Conservation (phyloP, 2,329 filamentous ascomycete species). For the Biscogniauxia sp. region DNA sequence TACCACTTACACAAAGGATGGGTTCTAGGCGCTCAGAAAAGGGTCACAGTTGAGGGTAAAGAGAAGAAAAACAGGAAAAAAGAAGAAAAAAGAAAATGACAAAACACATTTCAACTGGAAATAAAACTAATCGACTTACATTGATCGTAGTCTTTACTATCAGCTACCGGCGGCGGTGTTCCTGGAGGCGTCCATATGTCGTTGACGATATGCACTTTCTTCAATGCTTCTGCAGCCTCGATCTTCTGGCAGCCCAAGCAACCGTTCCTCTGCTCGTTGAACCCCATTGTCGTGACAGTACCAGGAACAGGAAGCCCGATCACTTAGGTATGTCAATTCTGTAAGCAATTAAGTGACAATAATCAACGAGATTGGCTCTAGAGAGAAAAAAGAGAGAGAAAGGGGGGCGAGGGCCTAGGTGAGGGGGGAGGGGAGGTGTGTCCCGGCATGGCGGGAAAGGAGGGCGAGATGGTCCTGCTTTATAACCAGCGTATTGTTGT, state of each 20-base stretch:
- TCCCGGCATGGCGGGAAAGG: not conserved
- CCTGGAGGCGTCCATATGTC: not conserved
- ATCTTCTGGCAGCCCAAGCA: conserved; percentile 8
- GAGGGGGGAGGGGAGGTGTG: not conserved
- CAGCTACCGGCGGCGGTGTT: not conserved
- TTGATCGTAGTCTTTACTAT: not conserved
- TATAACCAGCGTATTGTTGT: not conserved
- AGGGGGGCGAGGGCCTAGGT: not conserved
- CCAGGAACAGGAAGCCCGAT: not conserved
- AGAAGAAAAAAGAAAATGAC: too few species aligned
- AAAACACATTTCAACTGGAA: too few species aligned
- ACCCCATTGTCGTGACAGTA: not conserved
- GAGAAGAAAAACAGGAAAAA: too few species aligned
- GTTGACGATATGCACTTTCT: not conserved
- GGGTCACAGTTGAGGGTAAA: too few species aligned
- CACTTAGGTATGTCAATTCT: not conserved
- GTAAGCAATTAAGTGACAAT: not conserved
- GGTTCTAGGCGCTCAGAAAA: too few species aligned
- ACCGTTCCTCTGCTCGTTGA: not conserved
- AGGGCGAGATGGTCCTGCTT: not conserved
- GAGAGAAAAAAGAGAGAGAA: too few species aligned
- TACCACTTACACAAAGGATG: too few species aligned
- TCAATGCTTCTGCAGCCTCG: conserved; percentile 1
- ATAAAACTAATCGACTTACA: too few species aligned
- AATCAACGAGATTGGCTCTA: not conserved